A percentile compares a stretch with the other conserved stretches of the same genome.
phyloP scores from a whole-genome alignment of 2,329 filamentous ascomycete species.

The Botrytis galanthina region DNA sequence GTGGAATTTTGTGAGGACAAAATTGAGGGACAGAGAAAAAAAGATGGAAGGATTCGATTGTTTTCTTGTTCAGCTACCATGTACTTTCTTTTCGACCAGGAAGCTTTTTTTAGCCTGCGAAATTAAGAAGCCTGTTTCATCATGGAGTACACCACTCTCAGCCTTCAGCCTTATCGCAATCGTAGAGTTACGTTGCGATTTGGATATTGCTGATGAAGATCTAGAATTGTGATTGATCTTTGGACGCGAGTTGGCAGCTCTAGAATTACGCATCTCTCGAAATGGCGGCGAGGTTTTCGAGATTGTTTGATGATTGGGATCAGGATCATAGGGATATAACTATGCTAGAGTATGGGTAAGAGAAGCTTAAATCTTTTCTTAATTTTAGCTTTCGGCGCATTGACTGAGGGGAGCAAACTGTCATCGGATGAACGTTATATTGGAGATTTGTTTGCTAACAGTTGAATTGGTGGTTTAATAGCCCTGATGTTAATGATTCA shows the following conservation, averaged over 20 bases:
- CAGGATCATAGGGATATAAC: constrained; percentile 12
- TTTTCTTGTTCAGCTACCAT: neutral
- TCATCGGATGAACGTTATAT: neutral
- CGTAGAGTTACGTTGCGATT: neutral
- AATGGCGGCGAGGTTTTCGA: constrained; percentile 19
- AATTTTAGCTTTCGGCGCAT: neutral
- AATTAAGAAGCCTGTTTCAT: neutral
- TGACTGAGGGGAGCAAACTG: neutral
- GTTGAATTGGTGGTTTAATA: neutral
- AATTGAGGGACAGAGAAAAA: neutral
- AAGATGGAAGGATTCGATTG: neutral
- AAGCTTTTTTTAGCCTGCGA: neutral
- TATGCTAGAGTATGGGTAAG: constrained; percentile 19
- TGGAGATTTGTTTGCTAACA: constrained; percentile 1
- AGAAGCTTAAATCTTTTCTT: neutral
- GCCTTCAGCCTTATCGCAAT: neutral
- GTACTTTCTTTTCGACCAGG: neutral
- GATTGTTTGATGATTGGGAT: constrained; percentile 23
- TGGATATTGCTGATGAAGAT: neutral
- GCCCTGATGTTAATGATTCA: neutral
- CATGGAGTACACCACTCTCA: neutral
- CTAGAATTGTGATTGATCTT: neutral
- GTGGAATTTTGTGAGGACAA: neutral
- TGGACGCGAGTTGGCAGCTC: neutral
- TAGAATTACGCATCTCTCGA: neutral